Conservation (phyloP, 2,329 filamentous ascomycete genomes). For the Leptographium wingfieldii region DNA sequence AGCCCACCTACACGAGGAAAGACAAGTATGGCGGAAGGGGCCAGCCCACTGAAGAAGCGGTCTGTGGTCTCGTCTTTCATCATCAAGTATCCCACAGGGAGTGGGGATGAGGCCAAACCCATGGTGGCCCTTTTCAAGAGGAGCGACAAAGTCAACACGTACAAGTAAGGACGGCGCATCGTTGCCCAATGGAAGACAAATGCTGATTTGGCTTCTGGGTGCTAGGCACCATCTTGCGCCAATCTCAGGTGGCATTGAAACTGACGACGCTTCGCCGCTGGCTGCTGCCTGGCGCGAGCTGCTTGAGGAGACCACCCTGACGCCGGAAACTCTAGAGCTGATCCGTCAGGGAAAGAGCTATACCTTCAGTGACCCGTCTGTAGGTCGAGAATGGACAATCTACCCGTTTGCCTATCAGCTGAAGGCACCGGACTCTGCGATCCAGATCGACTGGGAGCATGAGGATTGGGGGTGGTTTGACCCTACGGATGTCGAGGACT, state of each 20-base stretch:
- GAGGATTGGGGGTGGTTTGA: slow-evolving; percentile 44
- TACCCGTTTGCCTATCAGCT: slow-evolving; percentile 49
- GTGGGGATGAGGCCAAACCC: slow-evolving; percentile 20
- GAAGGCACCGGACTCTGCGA: slow-evolving; percentile 28
- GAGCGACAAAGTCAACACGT: slow-evolving; percentile 45
- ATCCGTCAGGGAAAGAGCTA: slow-evolving; percentile 47
- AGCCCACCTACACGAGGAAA: neutral
- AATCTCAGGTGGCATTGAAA: slow-evolving; percentile 48
- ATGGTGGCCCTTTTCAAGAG: slow-evolving; percentile 50
- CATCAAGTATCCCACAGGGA: slow-evolving; percentile 28
- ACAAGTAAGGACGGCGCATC: slow-evolving; percentile 31
- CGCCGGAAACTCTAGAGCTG: slow-evolving; percentile 30
- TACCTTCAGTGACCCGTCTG: slow-evolving; percentile 37
- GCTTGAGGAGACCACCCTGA: slow-evolving; percentile 47
- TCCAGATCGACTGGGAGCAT: slow-evolving; percentile 51
- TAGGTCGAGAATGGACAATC: slow-evolving; percentile 48
- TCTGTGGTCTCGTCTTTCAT: slow-evolving; percentile 39
- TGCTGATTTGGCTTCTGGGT: neutral
- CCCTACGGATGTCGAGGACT: slow-evolving; percentile 34
- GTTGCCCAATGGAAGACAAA: neutral
- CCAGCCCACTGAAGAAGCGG: slow-evolving; percentile 18
- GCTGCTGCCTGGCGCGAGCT: slow-evolving; percentile 51
- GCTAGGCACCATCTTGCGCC: slow-evolving; percentile 43
- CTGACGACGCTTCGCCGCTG: slow-evolving; percentile 36
- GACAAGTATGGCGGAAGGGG: neutral